Conservation (phyloP, 129 eudicot species). For the Centella asiatica region DNA sequence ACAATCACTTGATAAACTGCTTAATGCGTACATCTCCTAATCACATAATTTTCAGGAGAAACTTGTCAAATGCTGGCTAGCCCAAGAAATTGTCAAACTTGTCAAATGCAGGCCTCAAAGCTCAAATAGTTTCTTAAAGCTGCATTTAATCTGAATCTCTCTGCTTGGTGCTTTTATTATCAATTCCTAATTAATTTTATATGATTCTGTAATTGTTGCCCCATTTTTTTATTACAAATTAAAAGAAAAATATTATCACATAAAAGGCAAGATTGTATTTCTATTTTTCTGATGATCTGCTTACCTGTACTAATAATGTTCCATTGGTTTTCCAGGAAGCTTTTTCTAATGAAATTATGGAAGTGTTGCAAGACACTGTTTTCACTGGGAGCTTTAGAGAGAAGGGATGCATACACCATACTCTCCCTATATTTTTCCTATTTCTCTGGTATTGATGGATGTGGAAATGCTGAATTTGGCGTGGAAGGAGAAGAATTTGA, state of each 20-base stretch:
- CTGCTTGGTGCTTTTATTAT: neutral
- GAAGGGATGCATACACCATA: conserved; percentile 76
- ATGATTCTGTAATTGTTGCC: no score
- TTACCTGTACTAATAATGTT: neutral
- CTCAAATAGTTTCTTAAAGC: neutral
- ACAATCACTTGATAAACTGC: neutral
- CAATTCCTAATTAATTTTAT: no score
- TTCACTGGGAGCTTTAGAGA: conserved; percentile 59
- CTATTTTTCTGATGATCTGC: neutral
- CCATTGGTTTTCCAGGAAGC: conserved; percentile 36
- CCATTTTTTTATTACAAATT: no score
- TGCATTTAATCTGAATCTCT: no score
- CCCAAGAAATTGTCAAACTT: no score
- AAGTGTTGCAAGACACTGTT: conserved; percentile 66
- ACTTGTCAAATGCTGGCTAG: no score
- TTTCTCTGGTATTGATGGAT: conserved; percentile 33
- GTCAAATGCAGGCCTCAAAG: no score
- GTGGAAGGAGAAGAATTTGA: conserved; percentile 38
- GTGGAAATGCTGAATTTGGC: conserved; percentile 21
- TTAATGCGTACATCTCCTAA: neutral
- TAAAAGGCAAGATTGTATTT: no score
- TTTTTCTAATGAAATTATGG: conserved; percentile 51
- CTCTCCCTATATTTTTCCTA: conserved; percentile 72
- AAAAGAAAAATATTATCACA: no score
- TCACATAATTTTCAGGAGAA: no score